These are phyloP conservation scores for Trichoderma erinaceum DNA, from an alignment of 495 filamentous ascomycete genomes.

Conservation along the genomic window DNA sequence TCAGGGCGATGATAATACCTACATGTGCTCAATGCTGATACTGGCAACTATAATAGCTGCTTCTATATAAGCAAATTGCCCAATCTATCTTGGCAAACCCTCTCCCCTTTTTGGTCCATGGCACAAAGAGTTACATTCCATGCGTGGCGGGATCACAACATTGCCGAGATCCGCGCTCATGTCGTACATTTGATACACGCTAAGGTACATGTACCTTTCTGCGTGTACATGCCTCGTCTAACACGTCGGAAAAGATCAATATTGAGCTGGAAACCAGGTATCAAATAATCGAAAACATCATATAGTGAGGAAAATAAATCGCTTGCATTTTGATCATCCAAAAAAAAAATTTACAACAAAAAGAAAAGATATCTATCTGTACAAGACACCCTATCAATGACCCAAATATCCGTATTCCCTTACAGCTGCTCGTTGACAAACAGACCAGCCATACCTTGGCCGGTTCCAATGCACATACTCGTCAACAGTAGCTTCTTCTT, in stretches of 20 bases:
- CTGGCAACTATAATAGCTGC: too few species aligned
- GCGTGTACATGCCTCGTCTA: too few species aligned
- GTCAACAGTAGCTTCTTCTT: slow-evolving; percentile 81
- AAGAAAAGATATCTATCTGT: background rate
- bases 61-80: too few species aligned
- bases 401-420: background rate
- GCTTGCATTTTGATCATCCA: background rate
- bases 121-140: background rate
- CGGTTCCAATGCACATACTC: slow-evolving; percentile 83
- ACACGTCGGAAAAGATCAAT: too few species aligned
- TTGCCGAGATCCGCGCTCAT: slow-evolving; percentile 1
- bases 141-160: background rate
- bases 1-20: too few species aligned
- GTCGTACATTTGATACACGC: background rate
- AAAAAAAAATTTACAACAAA: background rate
- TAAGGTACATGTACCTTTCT: too few species aligned
- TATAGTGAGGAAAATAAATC: background rate
- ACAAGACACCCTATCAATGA: background rate
- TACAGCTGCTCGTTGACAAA: slow-evolving; percentile 69
- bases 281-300: too few species aligned
- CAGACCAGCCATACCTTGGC: slow-evolving; percentile 75
- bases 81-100: too few species aligned
- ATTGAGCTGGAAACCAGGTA: too few species aligned
- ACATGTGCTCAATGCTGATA: too few species aligned
- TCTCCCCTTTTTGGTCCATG: too few species aligned